phyloP scores from a whole-genome alignment of 352 stramenopile species.

The Elongisporangium senticosum region DNA sequence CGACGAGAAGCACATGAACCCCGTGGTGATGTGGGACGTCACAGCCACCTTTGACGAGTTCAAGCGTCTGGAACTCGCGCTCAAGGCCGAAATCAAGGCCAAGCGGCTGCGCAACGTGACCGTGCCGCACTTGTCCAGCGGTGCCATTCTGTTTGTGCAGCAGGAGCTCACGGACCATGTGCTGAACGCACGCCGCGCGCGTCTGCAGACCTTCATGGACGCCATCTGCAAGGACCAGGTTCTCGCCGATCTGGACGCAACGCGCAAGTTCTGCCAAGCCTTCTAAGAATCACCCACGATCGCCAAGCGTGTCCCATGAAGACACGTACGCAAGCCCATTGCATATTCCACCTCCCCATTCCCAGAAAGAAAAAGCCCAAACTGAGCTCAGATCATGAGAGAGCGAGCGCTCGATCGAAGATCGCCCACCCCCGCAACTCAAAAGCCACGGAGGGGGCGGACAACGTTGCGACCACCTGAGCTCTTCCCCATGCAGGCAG shows the following conservation, averaged over 20 bases:
- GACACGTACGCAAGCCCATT: neutral
- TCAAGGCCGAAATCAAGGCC: conserved; percentile 58
- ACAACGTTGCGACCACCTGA: neutral
- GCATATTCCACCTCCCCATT: neutral
- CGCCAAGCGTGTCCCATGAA: neutral
- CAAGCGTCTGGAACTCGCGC: conserved; percentile 55
- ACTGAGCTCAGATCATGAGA: neutral
- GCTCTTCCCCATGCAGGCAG: neutral
- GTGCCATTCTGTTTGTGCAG: conserved; percentile 64
- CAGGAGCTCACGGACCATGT: conserved; percentile 59
- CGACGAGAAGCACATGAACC: conserved; percentile 79
- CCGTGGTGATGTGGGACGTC: conserved; percentile 80
- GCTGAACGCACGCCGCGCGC: conserved; percentile 45
- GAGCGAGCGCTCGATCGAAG: neutral
- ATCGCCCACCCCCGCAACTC: neutral
- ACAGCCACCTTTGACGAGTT: conserved; percentile 77
- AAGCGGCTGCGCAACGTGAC: conserved; percentile 37
- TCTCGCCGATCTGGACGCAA: conserved; percentile 36
- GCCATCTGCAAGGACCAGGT: conserved; percentile 30
- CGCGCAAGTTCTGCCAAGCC: conserved; percentile 78
- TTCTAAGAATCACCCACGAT: conserved; percentile 30
- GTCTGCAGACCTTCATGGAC: conserved; percentile 64
- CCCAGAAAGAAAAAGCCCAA: neutral
- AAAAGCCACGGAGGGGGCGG: neutral
- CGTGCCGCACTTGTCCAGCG: conserved; percentile 63